Evolutionary conservation across 306 rosid species (phyloP), one percentile per base, ranked within the genome.

Genomic region (Heteromeles arbutifolia): DNA sequence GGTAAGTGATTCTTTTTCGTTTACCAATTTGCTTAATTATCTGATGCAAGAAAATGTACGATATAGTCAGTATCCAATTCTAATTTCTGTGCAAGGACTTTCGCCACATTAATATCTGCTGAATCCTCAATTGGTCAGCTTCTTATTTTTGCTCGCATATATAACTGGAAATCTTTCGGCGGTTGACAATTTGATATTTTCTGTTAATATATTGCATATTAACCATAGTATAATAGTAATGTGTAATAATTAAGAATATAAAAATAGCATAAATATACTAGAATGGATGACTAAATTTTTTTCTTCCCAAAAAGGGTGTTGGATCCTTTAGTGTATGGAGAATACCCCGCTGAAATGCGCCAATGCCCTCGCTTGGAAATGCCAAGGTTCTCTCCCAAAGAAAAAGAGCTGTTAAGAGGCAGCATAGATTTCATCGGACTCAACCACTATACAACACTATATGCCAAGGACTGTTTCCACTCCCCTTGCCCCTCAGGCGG

Each of bases 331-430:
- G 82, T 86, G 19, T 82, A 84, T 72, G 96, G 92, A 37, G 84
- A 86, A n/a, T 88, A 88, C 74, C 96, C 96, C 4, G 29, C 61
- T 26, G 90, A 86, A 81, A 88, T 88, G 96, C 88, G 50, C 11
- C 11, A 62, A 14, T 78, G 81, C 56, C 91, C 82, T 41, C 90
- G 94, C 19, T 77, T 31, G 37, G 79, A 67, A 66, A 70, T 89
- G 75, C 94, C 90, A 44, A 79, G 32, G 7, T 86, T 91, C 76
- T 78, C 92, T n/a, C 6, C 41, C 4, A 13, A 5, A 66, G 86
- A 89, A 66, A 86, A 82, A 75, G 53, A 70, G 56, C 78, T 91
- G 53, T 4, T 91, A 61, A 85, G 58, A 73, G 91, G 83, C 0
- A 89, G 91, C 58, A 24, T 82, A 8, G 94, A 91, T 69, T 87